Evolutionary conservation across 352 stramenopile genomes (phyloP).

Genomic region (Phytophthora pistaciae): DNA sequence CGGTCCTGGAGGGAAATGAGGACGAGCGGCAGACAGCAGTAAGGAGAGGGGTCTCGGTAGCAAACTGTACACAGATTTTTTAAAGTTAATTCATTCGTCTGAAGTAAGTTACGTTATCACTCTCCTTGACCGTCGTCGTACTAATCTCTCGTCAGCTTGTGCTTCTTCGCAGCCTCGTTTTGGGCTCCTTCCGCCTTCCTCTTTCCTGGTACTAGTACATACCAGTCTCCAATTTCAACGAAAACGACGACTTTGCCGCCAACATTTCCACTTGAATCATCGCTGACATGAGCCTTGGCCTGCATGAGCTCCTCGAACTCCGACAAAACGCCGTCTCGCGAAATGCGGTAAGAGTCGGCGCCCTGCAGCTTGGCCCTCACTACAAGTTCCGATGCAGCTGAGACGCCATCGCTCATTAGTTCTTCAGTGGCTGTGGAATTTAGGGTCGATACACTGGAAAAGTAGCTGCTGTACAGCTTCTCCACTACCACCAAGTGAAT

Average conservation of each 20-base stretch:
- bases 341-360: neutral
- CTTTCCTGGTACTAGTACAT: too few relatives aligned
- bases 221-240: neutral
- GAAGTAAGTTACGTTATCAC: too few relatives aligned
- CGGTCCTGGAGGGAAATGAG: conserved; percentile 4
- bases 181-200: neutral
- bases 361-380: neutral
- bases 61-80: neutral
- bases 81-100: neutral
- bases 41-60: neutral
- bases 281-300: neutral
- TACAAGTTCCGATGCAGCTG: neutral
- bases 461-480: neutral
- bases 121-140: too few relatives aligned
- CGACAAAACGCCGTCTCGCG: neutral
- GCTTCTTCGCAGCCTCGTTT: too few relatives aligned
- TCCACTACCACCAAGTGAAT: neutral
- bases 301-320: neutral
- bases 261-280: neutral
- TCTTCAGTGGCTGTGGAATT: neutral
- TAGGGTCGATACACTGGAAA: too few relatives aligned
- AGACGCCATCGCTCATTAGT: neutral
- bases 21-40: neutral
- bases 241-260: neutral
- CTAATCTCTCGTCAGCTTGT: too few relatives aligned